Percentiles rank a stretch among this genome's conserved stretches.
Evolutionary conservation across 1,139 yeast species (phyloP).

Genomic region (Candida tetrigidarum): DNA sequence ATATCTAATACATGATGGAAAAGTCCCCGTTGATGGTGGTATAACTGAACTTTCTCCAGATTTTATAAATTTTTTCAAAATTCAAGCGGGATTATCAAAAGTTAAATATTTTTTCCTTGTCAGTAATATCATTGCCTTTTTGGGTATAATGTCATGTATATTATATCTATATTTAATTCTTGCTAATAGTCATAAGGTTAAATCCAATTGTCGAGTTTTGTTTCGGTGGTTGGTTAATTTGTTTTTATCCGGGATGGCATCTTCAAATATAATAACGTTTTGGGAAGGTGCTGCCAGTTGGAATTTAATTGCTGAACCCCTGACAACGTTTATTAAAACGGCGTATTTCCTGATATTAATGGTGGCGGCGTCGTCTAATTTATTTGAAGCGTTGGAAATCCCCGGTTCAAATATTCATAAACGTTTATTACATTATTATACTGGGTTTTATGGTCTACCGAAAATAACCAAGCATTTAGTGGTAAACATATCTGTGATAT

Average conservation of each 20-base stretch:
- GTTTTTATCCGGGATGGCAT: constrained; percentile 54
- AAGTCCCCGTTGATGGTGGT: constrained; percentile 6
- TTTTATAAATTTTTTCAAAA: constrained; percentile 26
- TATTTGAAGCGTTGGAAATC: constrained; percentile 29
- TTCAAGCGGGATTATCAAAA: constrained; percentile 20
- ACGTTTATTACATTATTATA: constrained; percentile 30
- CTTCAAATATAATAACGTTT: constrained; percentile 39
- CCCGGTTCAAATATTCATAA: constrained; percentile 22
- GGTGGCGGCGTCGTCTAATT: constrained; percentile 34
- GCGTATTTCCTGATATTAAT: constrained; percentile 30
- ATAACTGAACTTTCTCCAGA: constrained; percentile 15
- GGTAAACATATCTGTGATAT: constrained; percentile 14
- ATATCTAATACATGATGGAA: constrained; percentile 26
- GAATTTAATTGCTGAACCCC: constrained; percentile 36
- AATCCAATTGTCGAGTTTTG: constrained; percentile 62
- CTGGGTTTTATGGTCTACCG: constrained; percentile 26
- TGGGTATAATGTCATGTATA: constrained; percentile 18
- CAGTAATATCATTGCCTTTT: constrained; percentile 12
- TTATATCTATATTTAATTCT: constrained; percentile 47
- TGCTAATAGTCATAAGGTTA: constrained; percentile 55
- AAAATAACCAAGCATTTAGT: constrained; percentile 23
- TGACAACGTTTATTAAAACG: constrained; percentile 29
- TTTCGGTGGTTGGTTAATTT: constrained; percentile 63
- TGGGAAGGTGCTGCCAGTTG: constrained; percentile 26
- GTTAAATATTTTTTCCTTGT: constrained; percentile 10